These are phyloP conservation scores for Alternaria novae-zelandiae DNA, from an alignment of 2,329 filamentous ascomycete species.

Conservation along the genomic window DNA sequence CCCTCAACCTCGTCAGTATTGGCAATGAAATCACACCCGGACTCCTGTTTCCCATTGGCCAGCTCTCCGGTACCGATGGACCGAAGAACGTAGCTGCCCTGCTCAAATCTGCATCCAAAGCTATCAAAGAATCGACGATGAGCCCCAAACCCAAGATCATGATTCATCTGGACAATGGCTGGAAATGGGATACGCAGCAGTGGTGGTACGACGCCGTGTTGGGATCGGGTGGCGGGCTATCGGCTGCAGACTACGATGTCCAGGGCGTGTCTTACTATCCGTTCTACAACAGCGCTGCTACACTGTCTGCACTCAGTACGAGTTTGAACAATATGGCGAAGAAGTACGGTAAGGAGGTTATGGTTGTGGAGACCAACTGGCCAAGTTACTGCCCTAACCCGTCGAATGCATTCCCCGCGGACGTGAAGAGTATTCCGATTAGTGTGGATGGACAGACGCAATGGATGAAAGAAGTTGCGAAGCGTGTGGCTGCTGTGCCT, in stretches of 20 bases:
- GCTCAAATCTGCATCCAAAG: constrained; percentile 68
- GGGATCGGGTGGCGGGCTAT: constrained; percentile 54
- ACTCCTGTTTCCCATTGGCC: constrained; percentile 70
- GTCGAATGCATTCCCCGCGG: constrained; percentile 64
- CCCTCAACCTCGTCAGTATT: constrained; percentile 69
- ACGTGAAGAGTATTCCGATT: constrained; percentile 66
- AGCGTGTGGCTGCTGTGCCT: constrained; percentile 59
- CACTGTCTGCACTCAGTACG: constrained; percentile 62
- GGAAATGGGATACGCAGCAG: constrained; percentile 70
- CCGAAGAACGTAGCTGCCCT: constrained; percentile 66
- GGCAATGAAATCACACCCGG: constrained; percentile 76
- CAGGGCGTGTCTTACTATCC: constrained; percentile 78
- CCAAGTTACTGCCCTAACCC: constrained; percentile 68
- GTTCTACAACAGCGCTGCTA: constrained; percentile 68
- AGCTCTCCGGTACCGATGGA: constrained; percentile 55
- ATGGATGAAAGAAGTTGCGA: constrained; percentile 67
- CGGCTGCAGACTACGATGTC: constrained; percentile 67
- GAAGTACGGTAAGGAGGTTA: constrained; percentile 68
- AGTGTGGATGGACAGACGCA: constrained; percentile 67
- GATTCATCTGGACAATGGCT: constrained; percentile 79
- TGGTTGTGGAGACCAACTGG: constrained; percentile 77
- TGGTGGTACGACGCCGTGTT: constrained; percentile 67
- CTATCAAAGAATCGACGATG: constrained; percentile 68
- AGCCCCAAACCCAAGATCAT: constrained; percentile 69
- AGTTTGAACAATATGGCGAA: constrained; percentile 65